phyloP scores from a whole-genome alignment of 257 asterid species.

The Scutellaria minor region DNA sequence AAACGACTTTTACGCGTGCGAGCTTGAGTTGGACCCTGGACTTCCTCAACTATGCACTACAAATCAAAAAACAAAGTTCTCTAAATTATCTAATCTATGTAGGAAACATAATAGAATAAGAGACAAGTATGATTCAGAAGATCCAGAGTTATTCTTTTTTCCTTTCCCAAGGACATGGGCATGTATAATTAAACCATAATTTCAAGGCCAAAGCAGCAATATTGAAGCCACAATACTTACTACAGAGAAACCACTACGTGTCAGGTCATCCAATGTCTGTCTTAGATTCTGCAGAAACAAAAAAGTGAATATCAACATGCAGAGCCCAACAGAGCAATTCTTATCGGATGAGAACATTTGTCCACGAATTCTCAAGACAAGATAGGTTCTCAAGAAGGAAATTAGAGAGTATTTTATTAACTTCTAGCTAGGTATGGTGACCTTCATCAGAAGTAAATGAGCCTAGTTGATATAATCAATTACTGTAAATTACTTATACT shows the following conservation, averaged over 20 bases:
- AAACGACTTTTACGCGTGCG: slow-evolving; percentile 97
- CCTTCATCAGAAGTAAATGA: slow-evolving; percentile 10
- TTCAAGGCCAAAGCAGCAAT: slow-evolving; percentile 19
- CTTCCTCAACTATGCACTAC: slow-evolving; percentile 98
- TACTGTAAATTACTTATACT: too few species aligned
- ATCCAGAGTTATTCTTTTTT: neutral
- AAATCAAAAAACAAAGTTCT: slow-evolving; percentile 19
- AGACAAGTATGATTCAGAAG: slow-evolving; percentile 11
- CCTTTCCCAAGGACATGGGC: neutral
- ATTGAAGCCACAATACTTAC: slow-evolving; percentile 60
- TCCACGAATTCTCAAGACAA: slow-evolving; percentile 5
- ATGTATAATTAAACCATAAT: slow-evolving; percentile 17
- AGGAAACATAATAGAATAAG: neutral
- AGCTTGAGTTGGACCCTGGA: slow-evolving; percentile 98
- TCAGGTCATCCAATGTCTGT: slow-evolving; percentile 95
- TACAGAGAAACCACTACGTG: slow-evolving; percentile 93
- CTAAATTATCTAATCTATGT: neutral
- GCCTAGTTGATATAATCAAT: neutral
- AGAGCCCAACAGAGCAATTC: slow-evolving; percentile 2
- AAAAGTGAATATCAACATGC: slow-evolving; percentile 28
- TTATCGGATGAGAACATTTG: slow-evolving; percentile 6
- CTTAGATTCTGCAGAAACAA: slow-evolving; percentile 74
- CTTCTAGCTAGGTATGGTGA: slow-evolving; percentile 1
- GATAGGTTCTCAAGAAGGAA: slow-evolving; percentile 10
- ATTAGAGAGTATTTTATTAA: neutral